Evolutionary conservation across 2,329 filamentous ascomycete genomes (phyloP).

Genomic region (Ophiostoma novo-ulmi): DNA sequence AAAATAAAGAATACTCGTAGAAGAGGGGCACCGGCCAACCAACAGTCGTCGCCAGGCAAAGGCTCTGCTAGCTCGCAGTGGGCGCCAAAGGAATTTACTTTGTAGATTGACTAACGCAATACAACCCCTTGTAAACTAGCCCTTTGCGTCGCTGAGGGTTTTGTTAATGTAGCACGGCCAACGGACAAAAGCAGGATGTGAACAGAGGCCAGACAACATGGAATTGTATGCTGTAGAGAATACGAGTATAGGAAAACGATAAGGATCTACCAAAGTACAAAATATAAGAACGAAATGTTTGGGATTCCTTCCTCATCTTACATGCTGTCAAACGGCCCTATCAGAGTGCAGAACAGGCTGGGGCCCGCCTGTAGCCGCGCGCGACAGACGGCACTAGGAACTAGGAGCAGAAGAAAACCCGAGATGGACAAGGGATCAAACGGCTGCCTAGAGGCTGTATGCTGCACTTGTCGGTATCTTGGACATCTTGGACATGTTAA

Average conservation of each 20-base stretch:
- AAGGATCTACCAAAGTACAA: neutral
- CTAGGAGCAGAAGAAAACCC: neutral
- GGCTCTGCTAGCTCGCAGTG: neutral
- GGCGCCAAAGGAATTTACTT: neutral
- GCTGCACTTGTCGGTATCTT: no score
- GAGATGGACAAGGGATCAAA: neutral
- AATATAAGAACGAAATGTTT: neutral
- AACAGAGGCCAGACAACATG: neutral
- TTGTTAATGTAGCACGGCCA: neutral
- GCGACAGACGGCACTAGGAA: constrained; percentile 10
- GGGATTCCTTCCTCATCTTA: neutral
- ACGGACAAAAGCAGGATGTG: neutral
- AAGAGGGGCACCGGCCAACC: neutral
- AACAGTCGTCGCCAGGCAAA: neutral
- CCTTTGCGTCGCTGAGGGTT: neutral
- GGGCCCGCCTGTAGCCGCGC: constrained; percentile 17
- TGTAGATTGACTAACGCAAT: no score
- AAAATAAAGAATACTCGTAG: neutral
- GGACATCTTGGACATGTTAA: neutral
- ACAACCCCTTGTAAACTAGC: neutral
- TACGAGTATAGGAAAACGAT: no score
- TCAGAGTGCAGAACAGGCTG: constrained; percentile 6
- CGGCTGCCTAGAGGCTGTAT: neutral
- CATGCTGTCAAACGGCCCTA: neutral
- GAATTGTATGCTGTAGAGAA: neutral